A percentile compares a stretch with the other conserved stretches of the same genome.
phyloP scores from a whole-genome alignment of 805 yeast species.

The Starmerella sirachaensis region DNA sequence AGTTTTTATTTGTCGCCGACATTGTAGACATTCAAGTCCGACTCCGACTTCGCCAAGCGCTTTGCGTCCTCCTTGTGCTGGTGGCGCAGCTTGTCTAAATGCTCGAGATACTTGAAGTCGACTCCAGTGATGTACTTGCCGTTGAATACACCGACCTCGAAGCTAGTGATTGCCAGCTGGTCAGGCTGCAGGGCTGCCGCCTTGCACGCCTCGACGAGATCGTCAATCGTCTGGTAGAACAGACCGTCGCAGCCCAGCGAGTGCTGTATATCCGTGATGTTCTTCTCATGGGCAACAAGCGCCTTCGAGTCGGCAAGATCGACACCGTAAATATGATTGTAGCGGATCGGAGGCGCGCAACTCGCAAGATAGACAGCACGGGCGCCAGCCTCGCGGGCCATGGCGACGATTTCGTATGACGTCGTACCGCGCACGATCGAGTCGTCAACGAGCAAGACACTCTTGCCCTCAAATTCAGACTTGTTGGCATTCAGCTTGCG shows the following conservation, averaged over 20 bases:
- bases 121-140: conserved; percentile 92
- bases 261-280: conserved; percentile 61
- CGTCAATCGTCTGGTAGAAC: conserved; percentile 75
- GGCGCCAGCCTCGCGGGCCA: conserved; percentile 99
- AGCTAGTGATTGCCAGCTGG: conserved; percentile 38
- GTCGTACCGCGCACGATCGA: conserved; percentile 97
- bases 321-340: conserved; percentile 92
- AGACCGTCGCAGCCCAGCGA: conserved; percentile 85
- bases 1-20: conserved; percentile 9
- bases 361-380: conserved; percentile 89
- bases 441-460: conserved; percentile 87
- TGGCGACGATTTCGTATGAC: conserved; percentile 84
- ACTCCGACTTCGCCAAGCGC: conserved; percentile 69
- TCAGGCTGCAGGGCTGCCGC: conserved; percentile 31
- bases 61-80: conserved; percentile 41
- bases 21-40: conserved; percentile 51
- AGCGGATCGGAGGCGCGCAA: conserved; percentile 96
- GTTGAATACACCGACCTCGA: conserved; percentile 94
- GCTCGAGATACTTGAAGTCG: conserved; percentile 68
- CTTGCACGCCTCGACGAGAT: conserved; percentile 65
- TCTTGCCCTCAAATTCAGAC: conserved; percentile 72
- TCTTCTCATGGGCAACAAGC: conserved; percentile 71
- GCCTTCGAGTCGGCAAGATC: conserved; percentile 94
- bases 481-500: conserved; percentile 94
- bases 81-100: conserved; percentile 73